Evolutionary conservation across 2,329 filamentous ascomycete genomes (phyloP).

Genomic region (Penicillium rolfsii): DNA sequence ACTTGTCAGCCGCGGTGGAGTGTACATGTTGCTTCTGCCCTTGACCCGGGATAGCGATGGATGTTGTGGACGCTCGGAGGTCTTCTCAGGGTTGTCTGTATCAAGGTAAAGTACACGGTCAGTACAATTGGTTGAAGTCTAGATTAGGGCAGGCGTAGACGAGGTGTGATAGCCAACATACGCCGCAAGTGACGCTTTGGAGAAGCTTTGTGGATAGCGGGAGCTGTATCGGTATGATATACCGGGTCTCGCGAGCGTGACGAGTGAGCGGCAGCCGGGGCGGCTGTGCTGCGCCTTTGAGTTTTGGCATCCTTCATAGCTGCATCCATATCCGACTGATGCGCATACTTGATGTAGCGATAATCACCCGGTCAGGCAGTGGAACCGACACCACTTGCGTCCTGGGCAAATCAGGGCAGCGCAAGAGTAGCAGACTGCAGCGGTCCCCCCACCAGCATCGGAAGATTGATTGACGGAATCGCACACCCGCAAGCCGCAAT

Average conservation of each 20-base stretch:
- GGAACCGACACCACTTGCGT: slow-evolving; percentile 15
- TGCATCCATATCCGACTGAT: slow-evolving; percentile 24
- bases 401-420: slow-evolving; percentile 24
- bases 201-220: slow-evolving; percentile 23
- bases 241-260: slow-evolving; percentile 29
- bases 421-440: slow-evolving; percentile 12
- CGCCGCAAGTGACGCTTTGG: slow-evolving; percentile 27
- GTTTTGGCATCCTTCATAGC: slow-evolving; percentile 33
- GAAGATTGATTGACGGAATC: slow-evolving; percentile 21
- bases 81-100: not conserved
- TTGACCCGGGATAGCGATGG: slow-evolving; percentile 39
- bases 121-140: not conserved
- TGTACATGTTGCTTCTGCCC: slow-evolving; percentile 37
- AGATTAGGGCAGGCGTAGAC: not conserved
- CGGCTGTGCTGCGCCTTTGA: slow-evolving; percentile 32
- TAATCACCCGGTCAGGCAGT: slow-evolving; percentile 28
- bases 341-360: slow-evolving; percentile 34
- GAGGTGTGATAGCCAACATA: slow-evolving; percentile 20
- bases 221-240: slow-evolving; percentile 30
- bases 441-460: slow-evolving; percentile 23
- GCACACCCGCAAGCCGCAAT: slow-evolving; percentile 10
- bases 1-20: slow-evolving; percentile 30
- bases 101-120: slow-evolving; percentile 1
- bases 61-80: slow-evolving; percentile 32
- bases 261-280: slow-evolving; percentile 29